A percentile compares a stretch with the other conserved stretches of the same genome.
These are phyloP conservation scores for Colletotrichum sublineola DNA, from an alignment of 2,329 filamentous ascomycete genomes.

Conservation along the genomic window DNA sequence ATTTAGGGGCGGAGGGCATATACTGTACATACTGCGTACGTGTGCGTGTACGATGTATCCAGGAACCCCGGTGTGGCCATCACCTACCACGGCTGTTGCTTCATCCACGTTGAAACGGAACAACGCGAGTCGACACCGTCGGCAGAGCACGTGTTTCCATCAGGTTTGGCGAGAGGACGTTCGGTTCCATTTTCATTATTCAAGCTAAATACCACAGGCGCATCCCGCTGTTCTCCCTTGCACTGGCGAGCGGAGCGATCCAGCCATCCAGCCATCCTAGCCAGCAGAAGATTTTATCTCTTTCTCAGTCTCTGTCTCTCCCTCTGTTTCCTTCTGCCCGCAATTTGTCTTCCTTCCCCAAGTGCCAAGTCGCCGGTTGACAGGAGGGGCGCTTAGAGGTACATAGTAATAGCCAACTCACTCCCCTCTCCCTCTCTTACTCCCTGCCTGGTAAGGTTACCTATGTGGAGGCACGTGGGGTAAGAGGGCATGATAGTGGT, in stretches of 20 bases:
- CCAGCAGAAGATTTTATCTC: constrained; percentile 34
- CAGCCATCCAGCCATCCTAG: not conserved
- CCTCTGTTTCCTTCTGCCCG: not conserved
- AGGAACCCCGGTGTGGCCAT: not conserved
- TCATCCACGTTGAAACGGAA: constrained; percentile 37
- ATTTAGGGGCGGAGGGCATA: too few relatives aligned
- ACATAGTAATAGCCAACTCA: not conserved
- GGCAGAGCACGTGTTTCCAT: constrained; percentile 34
- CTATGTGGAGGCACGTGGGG: constrained; percentile 4
- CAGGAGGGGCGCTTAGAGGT: not conserved
- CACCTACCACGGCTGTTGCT: constrained; percentile 31
- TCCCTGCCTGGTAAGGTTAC: not conserved
- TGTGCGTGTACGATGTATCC: too few relatives aligned
- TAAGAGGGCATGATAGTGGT: not conserved
- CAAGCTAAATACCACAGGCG: not conserved
- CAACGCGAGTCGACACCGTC: constrained; percentile 11
- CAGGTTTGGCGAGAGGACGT: constrained; percentile 19
- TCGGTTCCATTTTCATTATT: not conserved
- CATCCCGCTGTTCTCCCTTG: constrained; percentile 4
- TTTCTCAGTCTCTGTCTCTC: not conserved
- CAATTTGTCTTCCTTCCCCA: constrained; percentile 11
- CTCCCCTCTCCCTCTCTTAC: not conserved
- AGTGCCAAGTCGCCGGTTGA: not conserved
- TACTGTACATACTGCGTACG: too few relatives aligned
- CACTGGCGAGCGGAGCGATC: constrained; percentile 12